Evolutionary conservation across 1,284 basidiomycete genomes (phyloP), one percentile per base, ranked within the genome.

Genomic region (Rhodotorula sp.): DNA sequence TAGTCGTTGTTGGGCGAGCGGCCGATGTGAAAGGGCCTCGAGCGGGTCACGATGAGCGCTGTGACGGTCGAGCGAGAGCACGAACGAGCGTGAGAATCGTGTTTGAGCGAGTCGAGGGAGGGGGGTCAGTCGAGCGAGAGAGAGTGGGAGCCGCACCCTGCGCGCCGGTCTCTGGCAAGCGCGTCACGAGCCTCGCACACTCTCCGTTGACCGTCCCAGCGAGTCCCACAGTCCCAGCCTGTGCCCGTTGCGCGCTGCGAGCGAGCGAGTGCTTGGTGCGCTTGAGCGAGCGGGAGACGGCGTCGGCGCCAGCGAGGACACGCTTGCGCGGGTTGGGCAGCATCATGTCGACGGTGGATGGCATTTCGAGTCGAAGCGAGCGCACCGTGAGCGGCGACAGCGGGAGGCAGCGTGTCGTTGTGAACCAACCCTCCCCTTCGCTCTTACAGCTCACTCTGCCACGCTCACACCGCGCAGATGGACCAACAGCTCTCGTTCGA

Each of bases 11-110:
- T 24, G 8, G 6, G 2, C 0, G 54, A 44, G 2, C 69, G 62
- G 9, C 69, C 69, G 59, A 71, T 55, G 44, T 5, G 15, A 59
- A 71, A 67, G 9, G 54, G 13, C 24, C 44, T 37, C 30, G 55
- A 62, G 24, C 28, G 58, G 10, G 56, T 28, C 18, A 71, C 22
- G 59, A 67, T n/a, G 51, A 67, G 65, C 7, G 47, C 62, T 69
- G 68, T 30, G 2, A 7, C 11, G 24, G 26, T 16, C 16, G 44
- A 20, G 56, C 28, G 11, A 26, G 13, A 57, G 55, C 55, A 40
- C 37, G 37, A 24, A 22, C 37, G 34, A 24, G 34, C 7, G 22
- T 9, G 22, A 24, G 13, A 20, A 7, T 4, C 34, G 11, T 24
- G 22, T 10, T 11, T 15, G 15, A 46, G 15, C 18, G 16, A n/a